Conservation (phyloP, 768 basidiomycete species). For the Lepiota subincarnata region DNA sequence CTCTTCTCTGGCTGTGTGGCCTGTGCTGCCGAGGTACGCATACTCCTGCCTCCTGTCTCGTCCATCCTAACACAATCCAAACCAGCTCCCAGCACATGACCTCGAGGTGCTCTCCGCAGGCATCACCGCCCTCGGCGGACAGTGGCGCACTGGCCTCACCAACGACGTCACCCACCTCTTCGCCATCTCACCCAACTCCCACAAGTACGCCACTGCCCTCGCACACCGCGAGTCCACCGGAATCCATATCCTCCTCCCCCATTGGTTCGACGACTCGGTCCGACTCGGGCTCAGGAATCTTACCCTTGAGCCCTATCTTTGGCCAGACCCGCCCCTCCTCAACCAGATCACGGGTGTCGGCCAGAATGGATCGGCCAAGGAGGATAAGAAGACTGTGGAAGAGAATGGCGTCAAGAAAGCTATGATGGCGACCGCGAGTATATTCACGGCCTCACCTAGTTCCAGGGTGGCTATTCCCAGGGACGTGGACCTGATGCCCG, state of each 20-base stretch:
- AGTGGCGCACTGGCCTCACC: slow-evolving; percentile 73
- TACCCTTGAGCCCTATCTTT: slow-evolving; percentile 55
- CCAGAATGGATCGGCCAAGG: slow-evolving; percentile 15
- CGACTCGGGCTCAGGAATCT: slow-evolving; percentile 49
- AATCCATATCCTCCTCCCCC: slow-evolving; percentile 75
- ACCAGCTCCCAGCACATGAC: slow-evolving; percentile 58
- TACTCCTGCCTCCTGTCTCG: not conserved
- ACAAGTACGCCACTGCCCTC: slow-evolving; percentile 50
- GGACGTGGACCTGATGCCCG: not conserved
- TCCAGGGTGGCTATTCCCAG: not conserved
- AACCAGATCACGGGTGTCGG: slow-evolving; percentile 18
- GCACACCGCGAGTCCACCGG: slow-evolving; percentile 55
- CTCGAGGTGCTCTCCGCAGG: slow-evolving; percentile 70
- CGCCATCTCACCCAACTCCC: slow-evolving; percentile 46
- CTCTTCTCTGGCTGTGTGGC: slow-evolving; percentile 83
- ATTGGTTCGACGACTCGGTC: slow-evolving; percentile 87
- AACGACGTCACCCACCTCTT: slow-evolving; percentile 88
- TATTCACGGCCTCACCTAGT: slow-evolving; percentile 22
- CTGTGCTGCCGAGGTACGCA: slow-evolving; percentile 57
- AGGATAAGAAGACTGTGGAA: slow-evolving; percentile 21
- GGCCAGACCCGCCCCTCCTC: slow-evolving; percentile 65
- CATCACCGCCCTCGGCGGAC: slow-evolving; percentile 74
- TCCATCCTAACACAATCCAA: not conserved
- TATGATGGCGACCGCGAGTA: slow-evolving; percentile 22
- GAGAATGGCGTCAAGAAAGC: slow-evolving; percentile 21